Evolutionary conservation across 352 stramenopile species (phyloP), one percentile per base, ranked within the genome.

Genomic region (Globisporangium sylvaticum): DNA sequence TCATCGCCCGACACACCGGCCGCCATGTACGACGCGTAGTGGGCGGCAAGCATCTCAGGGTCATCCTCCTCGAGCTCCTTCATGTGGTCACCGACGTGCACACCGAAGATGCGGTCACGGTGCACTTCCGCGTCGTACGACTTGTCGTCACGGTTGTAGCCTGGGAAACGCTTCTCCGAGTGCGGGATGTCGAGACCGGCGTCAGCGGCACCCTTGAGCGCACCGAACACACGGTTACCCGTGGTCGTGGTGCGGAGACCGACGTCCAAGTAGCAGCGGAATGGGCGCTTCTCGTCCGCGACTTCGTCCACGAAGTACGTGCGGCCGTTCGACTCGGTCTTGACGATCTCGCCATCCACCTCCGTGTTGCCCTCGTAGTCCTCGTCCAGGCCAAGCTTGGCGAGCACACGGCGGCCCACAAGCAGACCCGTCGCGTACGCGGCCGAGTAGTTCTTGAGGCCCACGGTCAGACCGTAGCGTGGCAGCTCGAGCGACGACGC

Each of bases 291-390:
- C 77, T 95, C 88, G 77, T 99, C 97, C 25, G 99, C 97, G 39
- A 99, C 92, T 78, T 99, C 96, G 34, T 98, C 93, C n/a, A 99
- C 98, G 78, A 97, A 99, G 93, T 99, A 99, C 25, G 92, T 99
- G 76, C 97, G 97, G 67, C 96, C 96, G 76, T 98, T 97, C 55
- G 78, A 78, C 71, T 98, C 91, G 31, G 93, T 98, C 71, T 94
- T 97, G 60, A 99, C 90, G 71, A 99, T 81, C 75, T 98, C 91
- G 29, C 94, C 96, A 62, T 98, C 95, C n/a, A 98, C 84, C 72
- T 99, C 95, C 27, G 89, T 96, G 81, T 98, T 98, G 75, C 96
- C 95, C 78, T 98, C 91, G 83, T 99, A 99, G 62, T 98, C 81
- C 76, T 98, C 96, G 72, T 98, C 97, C n/a, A 99, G 81, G 67